Evolutionary conservation across 352 stramenopile species (phyloP), one percentile per base, ranked within the genome.

Genomic region (Pythium sp.): DNA sequence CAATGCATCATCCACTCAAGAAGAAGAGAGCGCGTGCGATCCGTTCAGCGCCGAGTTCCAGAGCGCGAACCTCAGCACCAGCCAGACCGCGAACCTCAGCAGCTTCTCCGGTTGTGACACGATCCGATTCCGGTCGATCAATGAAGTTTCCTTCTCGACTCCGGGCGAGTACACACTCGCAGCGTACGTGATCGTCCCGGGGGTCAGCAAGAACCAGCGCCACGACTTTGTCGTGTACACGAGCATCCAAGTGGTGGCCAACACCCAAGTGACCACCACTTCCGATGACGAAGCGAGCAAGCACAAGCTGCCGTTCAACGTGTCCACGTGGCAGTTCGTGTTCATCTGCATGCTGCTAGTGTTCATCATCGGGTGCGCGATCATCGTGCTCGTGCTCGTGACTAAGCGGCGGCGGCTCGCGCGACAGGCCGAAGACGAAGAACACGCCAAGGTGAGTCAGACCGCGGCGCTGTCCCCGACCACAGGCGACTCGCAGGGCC

Each of bases 181-280:
- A 1, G 77, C 77, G 5, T 77, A 82, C 41, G 64, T 84, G 41
- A 63, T 84, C 36, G 30, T 84, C 0, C 62, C 72, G 0, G 67
- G 62, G 6, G n/a, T 26, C 18, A 24, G 49, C 4, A 62, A 34
- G 20, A 38, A 63, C 22, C 56, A 77, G 36, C 71, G 67, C 38
- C 78, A 74, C 43, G 77, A 84, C 54, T 82, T 82, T 59, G 63
- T 72, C 11, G 70, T 67, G 3, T 79, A 74, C 65, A 70, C 60
- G 47, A 68, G 12, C 5, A 51, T 71, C 5, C 58, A 53, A 14
- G 51, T 71, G 24, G 11, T 36, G 14, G 24, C 36, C 6, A 60
- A 61, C n/a, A 59, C 56, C 43, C 22, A 57, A 28, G n/a, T 51
- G 15, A 18, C n/a, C 32, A 26, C 69, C 22, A 15, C 56, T 55